phyloP scores from a whole-genome alignment of 176 grass and related monocot species.

The Metroxylon sagu region DNA sequence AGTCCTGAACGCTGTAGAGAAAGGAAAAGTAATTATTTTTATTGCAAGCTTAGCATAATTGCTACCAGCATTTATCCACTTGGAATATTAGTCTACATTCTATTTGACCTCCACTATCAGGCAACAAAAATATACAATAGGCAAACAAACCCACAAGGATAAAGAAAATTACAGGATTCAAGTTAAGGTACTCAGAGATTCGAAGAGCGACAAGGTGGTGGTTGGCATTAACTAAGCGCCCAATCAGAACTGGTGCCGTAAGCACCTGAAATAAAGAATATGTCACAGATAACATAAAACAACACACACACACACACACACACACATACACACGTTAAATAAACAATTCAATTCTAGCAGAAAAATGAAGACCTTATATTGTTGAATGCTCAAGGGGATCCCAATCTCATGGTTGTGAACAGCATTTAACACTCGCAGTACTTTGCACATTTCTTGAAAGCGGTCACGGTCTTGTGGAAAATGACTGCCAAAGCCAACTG shows the following conservation, averaged over 20 bases:
- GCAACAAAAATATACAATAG: neutral
- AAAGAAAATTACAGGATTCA: slow-evolving; percentile 64
- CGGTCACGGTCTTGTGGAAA: slow-evolving; percentile 52
- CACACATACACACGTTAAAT: neutral
- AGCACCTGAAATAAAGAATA: slow-evolving; percentile 54
- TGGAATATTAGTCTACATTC: neutral
- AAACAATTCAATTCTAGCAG: no score
- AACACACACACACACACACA: slow-evolving; percentile 10
- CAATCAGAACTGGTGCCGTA: slow-evolving; percentile 75
- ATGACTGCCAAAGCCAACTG: slow-evolving; percentile 99
- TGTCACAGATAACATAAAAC: slow-evolving; percentile 8
- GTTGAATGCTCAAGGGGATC: slow-evolving; percentile 80
- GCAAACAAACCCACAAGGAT: neutral
- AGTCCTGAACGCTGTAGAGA: no score
- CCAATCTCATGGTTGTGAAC: slow-evolving; percentile 74
- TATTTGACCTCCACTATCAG: neutral
- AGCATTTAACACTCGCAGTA: slow-evolving; percentile 78
- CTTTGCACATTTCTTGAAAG: slow-evolving; percentile 97
- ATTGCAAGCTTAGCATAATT: no score
- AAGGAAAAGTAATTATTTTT: no score
- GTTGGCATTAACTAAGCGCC: slow-evolving; percentile 73
- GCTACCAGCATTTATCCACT: no score
- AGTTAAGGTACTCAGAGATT: slow-evolving; percentile 86
- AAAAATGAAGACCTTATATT: slow-evolving; percentile 61
- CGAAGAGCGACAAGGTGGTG: slow-evolving; percentile 88